Base-by-base conservation (phyloP, 495 filamentous ascomycete genomes). In the Aspergillus sclerotioniger region DNA sequence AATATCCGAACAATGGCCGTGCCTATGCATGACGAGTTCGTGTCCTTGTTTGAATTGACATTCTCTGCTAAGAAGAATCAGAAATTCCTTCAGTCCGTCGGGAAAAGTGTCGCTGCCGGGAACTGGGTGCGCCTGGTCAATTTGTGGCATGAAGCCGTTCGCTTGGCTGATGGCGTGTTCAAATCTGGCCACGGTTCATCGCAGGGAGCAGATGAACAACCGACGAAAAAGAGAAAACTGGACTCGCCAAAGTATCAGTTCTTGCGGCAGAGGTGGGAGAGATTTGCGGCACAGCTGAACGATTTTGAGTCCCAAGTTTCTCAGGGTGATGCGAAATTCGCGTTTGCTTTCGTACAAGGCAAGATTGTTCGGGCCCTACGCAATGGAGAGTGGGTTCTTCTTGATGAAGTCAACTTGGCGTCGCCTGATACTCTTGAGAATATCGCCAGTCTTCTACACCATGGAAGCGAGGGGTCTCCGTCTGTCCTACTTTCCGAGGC, bases 391-490 rank as follows among this genome's bases (percentile, higher is more conserved):
- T 99, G 95, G 95, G 90, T 99, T 15, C 78, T 99, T n/a, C 77
- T 96, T 15, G 95, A 99, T 69, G 95, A 99, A 71, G 95, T 99
- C 64, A 99, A 99, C 65, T 78, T 99, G 47, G 94, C 95, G 5
- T 89, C 93, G 0, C 86, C 93, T 3, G 95, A 99, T 63, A 97
- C 94, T 0, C 73, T 99, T 9, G 95, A 98, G 67, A 91, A 91
- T 58, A 89, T 99, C 51, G 87, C 90, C 19, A 92, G 92, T 70
- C 78, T 99, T 13, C 78, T 99, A 43, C 82, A 87, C 55, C 81
- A 85, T 45, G 85, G 85, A 4, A 77, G 80, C 19, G 84, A 84
- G 53, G 82, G 79, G 10, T 69, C 78, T 0, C 91, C 92, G 2
- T 96, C 90, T 13, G 84, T 99, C 37, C 75, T 97, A 12, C 82